Evolutionary conservation across 768 basidiomycete species (phyloP).

Genomic region (Collybia sordida): DNA sequence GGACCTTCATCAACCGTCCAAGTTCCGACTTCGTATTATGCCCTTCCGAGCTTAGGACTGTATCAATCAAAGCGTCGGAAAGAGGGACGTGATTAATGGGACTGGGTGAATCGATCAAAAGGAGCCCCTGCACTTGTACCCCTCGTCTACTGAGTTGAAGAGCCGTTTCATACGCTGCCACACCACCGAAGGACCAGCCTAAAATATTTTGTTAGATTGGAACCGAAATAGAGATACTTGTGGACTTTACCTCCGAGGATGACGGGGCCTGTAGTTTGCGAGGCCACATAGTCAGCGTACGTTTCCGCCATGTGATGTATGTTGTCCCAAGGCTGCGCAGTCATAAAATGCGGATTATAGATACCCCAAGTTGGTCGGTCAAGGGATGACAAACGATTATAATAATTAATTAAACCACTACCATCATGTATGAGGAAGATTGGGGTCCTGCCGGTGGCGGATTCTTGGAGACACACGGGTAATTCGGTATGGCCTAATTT

Average conservation of each 20-base stretch:
- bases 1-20: constrained; percentile 37
- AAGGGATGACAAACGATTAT: constrained; percentile 44
- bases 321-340: constrained; percentile 44
- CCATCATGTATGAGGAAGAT: constrained; percentile 76
- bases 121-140: constrained; percentile 49
- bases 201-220: background rate
- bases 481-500: constrained; percentile 23
- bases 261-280: constrained; percentile 34
- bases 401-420: constrained; percentile 58
- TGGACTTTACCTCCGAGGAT: constrained; percentile 57
- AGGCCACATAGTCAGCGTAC: constrained; percentile 45
- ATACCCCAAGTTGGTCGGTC: constrained; percentile 61
- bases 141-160: constrained; percentile 46
- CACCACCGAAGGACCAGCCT: constrained; percentile 84
- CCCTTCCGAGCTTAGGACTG: constrained; percentile 33
- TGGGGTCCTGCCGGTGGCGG: constrained; percentile 27
- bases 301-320: constrained; percentile 50
- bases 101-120: constrained; percentile 68
- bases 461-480: constrained; percentile 37
- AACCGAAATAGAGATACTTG: background rate
- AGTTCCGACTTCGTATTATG: constrained; percentile 27
- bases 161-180: constrained; percentile 66
- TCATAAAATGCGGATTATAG: constrained; percentile 50
- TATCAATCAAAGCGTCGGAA: constrained; percentile 50
- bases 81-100: constrained; percentile 54